Base-by-base conservation (phyloP, 139 green algal genomes). In the Tetradesmus lagerheimii region DNA sequence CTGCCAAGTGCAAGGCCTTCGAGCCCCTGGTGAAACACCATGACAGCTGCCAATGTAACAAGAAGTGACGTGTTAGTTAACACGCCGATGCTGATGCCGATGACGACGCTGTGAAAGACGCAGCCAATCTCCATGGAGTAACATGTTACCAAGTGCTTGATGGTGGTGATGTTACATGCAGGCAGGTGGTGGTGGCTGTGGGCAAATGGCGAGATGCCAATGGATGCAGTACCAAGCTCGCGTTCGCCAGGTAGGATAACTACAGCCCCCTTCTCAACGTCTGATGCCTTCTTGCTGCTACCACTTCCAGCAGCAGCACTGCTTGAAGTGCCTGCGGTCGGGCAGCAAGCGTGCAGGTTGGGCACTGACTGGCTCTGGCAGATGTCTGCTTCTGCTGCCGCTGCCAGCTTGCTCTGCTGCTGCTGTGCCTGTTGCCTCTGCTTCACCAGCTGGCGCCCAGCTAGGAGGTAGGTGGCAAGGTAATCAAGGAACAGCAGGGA, bases 11-110 rank as follows among this genome's bases (percentile, higher is more conserved):
- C 92, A 71, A 96, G 85, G 1, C 92, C 94, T 78, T 95, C 92
- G 0, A 95, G 37, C 4, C 23, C 87, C 67, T 95, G 93, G 83
- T 97, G 95, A 47, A 97, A 93, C 25, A 85, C 85, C 93, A 66
- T 91, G 12, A 76, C 87, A 29, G 34, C 79, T 31, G n/a, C 37
- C 25, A 89, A 15, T 15, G 64, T 29, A 29, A 90, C 50, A 15
- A 86, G 53, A 29, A 20, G 23, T 31, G 43, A 37, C 5, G 16
- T 1, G 18, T 78, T n/a, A 18, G 77, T 86, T 9, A 81, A 38
- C 0, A 90, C 86, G 4, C 86, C 86, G 11, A 90, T 47, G 25
- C 76, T 39, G 12, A 93, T 35, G 12, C 91, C 91, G 50, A 93
- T 92, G 53, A 94, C 80, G 1, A 93, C 83, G 20, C 29, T 81